phyloP scores from a whole-genome alignment of 768 basidiomycete genomes.

The Clitopilus passeckerianus region DNA sequence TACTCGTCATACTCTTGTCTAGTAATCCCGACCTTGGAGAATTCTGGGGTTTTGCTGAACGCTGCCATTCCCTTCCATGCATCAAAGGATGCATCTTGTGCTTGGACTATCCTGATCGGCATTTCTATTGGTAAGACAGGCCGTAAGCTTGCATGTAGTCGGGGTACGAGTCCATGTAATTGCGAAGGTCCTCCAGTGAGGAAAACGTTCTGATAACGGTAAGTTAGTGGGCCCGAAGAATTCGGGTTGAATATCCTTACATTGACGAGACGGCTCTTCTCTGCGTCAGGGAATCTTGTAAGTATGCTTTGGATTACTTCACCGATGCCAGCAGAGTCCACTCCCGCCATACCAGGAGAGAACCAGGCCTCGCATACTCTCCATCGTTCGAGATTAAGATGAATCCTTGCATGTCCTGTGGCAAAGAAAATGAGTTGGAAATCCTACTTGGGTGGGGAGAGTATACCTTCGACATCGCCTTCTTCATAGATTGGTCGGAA shows the following conservation, averaged over 20 bases:
- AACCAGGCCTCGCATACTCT: conserved; percentile 92
- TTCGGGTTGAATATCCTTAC: conserved; percentile 32
- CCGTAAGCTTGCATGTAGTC: conserved; percentile 70
- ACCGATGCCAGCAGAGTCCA: conserved; percentile 92
- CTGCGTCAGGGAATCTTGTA: conserved; percentile 58
- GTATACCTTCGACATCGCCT: conserved; percentile 58
- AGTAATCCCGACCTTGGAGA: conserved; percentile 55
- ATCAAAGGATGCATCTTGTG: conserved; percentile 65
- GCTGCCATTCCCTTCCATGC: conserved; percentile 94
- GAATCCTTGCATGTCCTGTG: conserved; percentile 67
- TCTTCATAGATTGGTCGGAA: conserved; percentile 81
- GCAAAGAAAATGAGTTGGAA: not conserved
- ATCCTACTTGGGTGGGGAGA: not conserved
- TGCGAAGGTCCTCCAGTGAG: conserved; percentile 81
- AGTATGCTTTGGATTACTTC: conserved; percentile 88
- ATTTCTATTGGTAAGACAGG: conserved; percentile 85
- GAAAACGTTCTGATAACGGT: conserved; percentile 67
- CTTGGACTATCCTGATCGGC: conserved; percentile 56
- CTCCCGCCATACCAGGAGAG: conserved; percentile 88
- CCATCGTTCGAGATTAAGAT: conserved; percentile 87
- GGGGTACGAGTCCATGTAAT: conserved; percentile 61
- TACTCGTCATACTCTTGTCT: conserved; percentile 85
- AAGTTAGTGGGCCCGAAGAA: not conserved
- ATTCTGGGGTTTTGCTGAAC: conserved; percentile 55
- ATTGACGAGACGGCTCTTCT: conserved; percentile 71